Percentiles rank a stretch among this genome's conserved stretches.
Evolutionary conservation across 2,329 filamentous ascomycete species (phyloP).

Genomic region (Xylariales sp.): DNA sequence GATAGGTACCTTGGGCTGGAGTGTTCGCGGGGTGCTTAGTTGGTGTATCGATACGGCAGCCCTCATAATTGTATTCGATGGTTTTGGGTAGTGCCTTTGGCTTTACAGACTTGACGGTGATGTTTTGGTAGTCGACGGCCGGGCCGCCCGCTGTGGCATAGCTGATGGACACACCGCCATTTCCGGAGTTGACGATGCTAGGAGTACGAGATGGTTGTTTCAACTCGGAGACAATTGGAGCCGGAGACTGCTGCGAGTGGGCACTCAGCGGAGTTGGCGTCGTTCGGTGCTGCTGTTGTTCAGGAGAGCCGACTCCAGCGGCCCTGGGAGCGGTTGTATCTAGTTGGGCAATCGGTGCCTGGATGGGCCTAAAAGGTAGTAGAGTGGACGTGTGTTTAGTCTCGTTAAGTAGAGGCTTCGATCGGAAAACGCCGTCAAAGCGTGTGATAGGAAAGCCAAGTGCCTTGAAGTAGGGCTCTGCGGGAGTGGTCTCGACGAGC

Average conservation of each 20-base stretch:
- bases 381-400: slow-evolving; percentile 17
- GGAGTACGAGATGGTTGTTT: slow-evolving; percentile 15
- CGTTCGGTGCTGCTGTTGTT: neutral
- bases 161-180: slow-evolving; percentile 30
- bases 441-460: slow-evolving; percentile 27
- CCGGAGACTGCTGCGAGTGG: slow-evolving; percentile 3
- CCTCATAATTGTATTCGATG: slow-evolving; percentile 25
- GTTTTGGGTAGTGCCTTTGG: slow-evolving; percentile 25
- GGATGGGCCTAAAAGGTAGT: slow-evolving; percentile 15
- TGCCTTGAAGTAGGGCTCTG: slow-evolving; percentile 25
- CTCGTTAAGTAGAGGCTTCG: slow-evolving; percentile 26
- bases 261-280: slow-evolving; percentile 4
- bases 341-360: slow-evolving; percentile 11
- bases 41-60: slow-evolving; percentile 25
- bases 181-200: slow-evolving; percentile 27
- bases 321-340: slow-evolving; percentile 8
- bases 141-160: slow-evolving; percentile 29
- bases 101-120: slow-evolving; percentile 27
- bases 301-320: slow-evolving; percentile 9
- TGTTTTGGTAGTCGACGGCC: slow-evolving; percentile 24
- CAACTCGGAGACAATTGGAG: neutral
- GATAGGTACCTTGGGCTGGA: slow-evolving; percentile 26
- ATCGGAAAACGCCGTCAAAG: slow-evolving; percentile 27
- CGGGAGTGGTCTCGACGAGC: slow-evolving; percentile 28
- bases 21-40: slow-evolving; percentile 26